A percentile compares a stretch with the other conserved stretches of the same genome.
Evolutionary conservation across 2,329 filamentous ascomycete species (phyloP).

Genomic region (Coleophoma eucalyptorum): DNA sequence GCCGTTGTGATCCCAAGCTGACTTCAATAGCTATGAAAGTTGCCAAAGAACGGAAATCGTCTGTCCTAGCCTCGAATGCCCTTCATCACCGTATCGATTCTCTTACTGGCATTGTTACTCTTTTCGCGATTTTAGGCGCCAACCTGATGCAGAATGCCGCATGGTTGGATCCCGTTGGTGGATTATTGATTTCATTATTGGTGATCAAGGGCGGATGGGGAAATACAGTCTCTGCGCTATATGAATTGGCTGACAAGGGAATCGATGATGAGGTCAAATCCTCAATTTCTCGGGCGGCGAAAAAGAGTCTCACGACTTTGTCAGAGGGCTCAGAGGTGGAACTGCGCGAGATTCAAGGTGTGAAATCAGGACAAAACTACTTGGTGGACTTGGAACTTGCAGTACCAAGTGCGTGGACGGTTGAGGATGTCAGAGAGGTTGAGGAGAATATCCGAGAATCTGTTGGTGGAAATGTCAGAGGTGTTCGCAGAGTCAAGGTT

Average conservation of each 20-base stretch:
- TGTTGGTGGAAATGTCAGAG: slow-evolving; percentile 74
- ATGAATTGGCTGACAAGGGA: slow-evolving; percentile 86
- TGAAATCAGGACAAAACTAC: slow-evolving; percentile 97
- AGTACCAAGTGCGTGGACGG: slow-evolving; percentile 72
- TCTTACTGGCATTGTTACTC: slow-evolving; percentile 88
- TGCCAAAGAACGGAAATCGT: slow-evolving; percentile 88
- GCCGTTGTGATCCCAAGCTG: slow-evolving; percentile 4
- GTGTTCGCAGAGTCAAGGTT: slow-evolving; percentile 78
- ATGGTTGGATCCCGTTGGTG: slow-evolving; percentile 93
- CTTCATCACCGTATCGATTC: slow-evolving; percentile 96
- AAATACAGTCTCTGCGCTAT: slow-evolving; percentile 77
- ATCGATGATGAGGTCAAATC: slow-evolving; percentile 81
- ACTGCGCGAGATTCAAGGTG: slow-evolving; percentile 75
- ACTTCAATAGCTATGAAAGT: slow-evolving; percentile 78
- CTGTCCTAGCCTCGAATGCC: slow-evolving; percentile 92
- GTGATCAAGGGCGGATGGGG: slow-evolving; percentile 86
- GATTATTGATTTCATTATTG: slow-evolving; percentile 87
- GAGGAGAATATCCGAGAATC: slow-evolving; percentile 71
- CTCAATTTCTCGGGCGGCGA: slow-evolving; percentile 64
- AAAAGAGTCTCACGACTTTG: slow-evolving; percentile 53
- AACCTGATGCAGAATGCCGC: slow-evolving; percentile 81
- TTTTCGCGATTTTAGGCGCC: slow-evolving; percentile 83
- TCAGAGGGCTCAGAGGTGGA: slow-evolving; percentile 56
- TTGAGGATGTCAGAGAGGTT: slow-evolving; percentile 65
- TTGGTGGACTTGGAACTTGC: slow-evolving; percentile 85